A percentile compares a stretch with the other conserved stretches of the same genome.
Conservation (phyloP, 352 stramenopile genomes). For the Globisporangium alternatum region DNA sequence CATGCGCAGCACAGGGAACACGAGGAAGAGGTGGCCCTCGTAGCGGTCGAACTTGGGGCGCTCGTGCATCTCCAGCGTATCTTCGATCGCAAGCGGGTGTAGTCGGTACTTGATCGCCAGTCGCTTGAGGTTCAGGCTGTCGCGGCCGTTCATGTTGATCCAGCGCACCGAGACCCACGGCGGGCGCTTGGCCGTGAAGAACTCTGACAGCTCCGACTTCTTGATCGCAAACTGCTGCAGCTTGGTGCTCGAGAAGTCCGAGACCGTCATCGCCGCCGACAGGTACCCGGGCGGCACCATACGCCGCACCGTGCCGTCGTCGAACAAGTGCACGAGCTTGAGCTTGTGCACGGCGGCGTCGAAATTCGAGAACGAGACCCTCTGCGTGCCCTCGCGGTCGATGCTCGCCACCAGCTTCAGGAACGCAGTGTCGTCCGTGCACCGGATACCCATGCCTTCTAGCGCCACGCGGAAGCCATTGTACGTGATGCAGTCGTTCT, state of each 20-base stretch:
- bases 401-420: constrained; percentile 71
- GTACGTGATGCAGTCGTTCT: constrained; percentile 47
- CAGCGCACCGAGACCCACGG: constrained; percentile 83
- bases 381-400: constrained; percentile 37
- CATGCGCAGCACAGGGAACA: constrained; percentile 82
- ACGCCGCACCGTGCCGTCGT: constrained; percentile 56
- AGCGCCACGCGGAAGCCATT: constrained; percentile 57
- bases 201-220: constrained; percentile 48
- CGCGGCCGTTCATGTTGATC: constrained; percentile 83
- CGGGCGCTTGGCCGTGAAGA: constrained; percentile 73
- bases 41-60: constrained; percentile 86
- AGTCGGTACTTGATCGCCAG: constrained; percentile 87
- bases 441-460: constrained; percentile 69
- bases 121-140: constrained; percentile 81
- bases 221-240: constrained; percentile 67
- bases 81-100: constrained; percentile 81
- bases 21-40: constrained; percentile 78
- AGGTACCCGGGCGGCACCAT: constrained; percentile 53
- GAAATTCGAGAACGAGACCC: constrained; percentile 71
- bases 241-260: constrained; percentile 73
- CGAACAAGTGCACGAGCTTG: constrained; percentile 86
- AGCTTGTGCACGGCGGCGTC: constrained; percentile 81
- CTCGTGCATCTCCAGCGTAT: constrained; percentile 86
- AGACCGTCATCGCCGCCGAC: constrained; percentile 61
- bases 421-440: constrained; percentile 64